These are phyloP conservation scores for Euphorbia pulcherrima DNA, from an alignment of 345 rosid species.

Conservation along the genomic window DNA sequence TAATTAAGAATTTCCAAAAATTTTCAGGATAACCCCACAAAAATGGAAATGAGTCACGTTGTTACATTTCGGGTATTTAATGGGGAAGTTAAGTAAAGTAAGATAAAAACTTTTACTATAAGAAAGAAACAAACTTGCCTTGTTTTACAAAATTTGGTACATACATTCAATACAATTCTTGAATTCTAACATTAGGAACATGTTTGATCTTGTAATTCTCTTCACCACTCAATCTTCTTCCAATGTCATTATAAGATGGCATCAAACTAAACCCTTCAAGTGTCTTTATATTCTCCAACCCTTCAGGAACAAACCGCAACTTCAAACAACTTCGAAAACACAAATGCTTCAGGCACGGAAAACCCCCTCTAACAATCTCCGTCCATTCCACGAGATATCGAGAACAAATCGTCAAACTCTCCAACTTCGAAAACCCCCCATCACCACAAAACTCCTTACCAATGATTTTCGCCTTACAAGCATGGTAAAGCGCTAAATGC, in stretches of 20 bases:
- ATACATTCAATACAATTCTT: too few relatives aligned
- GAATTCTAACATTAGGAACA: not conserved
- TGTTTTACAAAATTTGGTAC: too few relatives aligned
- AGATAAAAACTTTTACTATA: too few relatives aligned
- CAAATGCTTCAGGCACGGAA: not conserved
- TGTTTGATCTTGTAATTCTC: not conserved
- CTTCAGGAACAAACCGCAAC: not conserved
- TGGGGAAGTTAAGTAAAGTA: too few relatives aligned
- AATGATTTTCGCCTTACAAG: conserved; percentile 4
- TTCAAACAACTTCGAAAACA: not conserved
- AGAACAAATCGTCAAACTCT: not conserved
- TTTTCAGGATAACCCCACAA: too few relatives aligned
- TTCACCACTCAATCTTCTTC: not conserved
- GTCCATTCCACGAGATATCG: not conserved
- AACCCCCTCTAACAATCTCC: not conserved
- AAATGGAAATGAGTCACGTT: too few relatives aligned
- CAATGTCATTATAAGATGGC: not conserved
- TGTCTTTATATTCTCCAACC: not conserved
- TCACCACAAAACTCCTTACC: conserved; percentile 13
- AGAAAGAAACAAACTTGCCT: too few relatives aligned
- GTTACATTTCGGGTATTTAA: too few relatives aligned
- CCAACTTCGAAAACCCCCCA: conserved; percentile 11
- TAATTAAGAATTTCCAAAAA: too few relatives aligned
- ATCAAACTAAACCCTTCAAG: not conserved
- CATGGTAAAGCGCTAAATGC: not conserved